These are phyloP conservation scores for Pyricularia sp. DNA, from an alignment of 2,329 filamentous ascomycete species.

Conservation along the genomic window DNA sequence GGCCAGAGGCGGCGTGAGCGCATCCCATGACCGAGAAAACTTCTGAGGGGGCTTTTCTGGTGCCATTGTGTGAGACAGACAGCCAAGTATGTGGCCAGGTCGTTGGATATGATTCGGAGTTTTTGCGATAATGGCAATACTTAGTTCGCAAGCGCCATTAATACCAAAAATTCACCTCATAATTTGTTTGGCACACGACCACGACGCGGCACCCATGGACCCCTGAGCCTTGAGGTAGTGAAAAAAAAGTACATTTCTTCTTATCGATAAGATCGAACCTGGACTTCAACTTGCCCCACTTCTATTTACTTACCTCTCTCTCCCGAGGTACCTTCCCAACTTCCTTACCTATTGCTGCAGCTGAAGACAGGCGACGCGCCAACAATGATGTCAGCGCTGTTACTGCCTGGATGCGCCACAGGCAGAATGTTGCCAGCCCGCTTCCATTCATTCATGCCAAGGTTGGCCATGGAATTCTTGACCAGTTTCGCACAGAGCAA, in stretches of 20 bases:
- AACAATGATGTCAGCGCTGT: background rate
- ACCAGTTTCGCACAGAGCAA: background rate
- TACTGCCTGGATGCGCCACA: background rate
- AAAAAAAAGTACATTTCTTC: background rate
- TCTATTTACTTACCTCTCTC: background rate
- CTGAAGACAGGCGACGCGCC: background rate
- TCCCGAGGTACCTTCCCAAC: too few relatives aligned
- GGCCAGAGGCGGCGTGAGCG: conserved; percentile 59
- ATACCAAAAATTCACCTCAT: background rate
- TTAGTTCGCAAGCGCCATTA: background rate
- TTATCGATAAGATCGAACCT: conserved; percentile 1
- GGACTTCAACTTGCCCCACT: background rate
- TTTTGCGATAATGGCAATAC: background rate
- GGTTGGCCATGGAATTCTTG: background rate
- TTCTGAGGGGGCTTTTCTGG: conserved; percentile 18
- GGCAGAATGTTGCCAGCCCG: background rate
- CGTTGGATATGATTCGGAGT: background rate
- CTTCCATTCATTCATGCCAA: background rate
- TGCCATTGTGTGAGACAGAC: background rate
- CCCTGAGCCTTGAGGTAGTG: background rate
- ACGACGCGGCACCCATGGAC: background rate
- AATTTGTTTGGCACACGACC: background rate
- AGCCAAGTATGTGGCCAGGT: background rate
- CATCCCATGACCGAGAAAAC: conserved; percentile 53
- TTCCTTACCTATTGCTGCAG: too few relatives aligned